Evolutionary conservation across 2,329 filamentous ascomycete genomes (phyloP).

Genomic region (Ciborinia camelliae): DNA sequence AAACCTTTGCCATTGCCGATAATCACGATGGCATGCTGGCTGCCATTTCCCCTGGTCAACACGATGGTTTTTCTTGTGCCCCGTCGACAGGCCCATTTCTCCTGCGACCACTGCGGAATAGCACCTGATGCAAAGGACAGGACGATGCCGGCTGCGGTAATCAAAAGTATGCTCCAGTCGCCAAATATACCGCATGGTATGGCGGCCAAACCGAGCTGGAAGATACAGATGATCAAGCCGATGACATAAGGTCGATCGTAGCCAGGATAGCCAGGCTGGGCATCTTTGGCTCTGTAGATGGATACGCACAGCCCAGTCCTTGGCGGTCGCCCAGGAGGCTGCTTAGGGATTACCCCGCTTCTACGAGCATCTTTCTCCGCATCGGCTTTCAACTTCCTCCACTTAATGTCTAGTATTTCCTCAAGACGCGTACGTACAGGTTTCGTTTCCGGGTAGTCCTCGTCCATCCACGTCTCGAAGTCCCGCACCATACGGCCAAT

Average conservation of each 20-base stretch:
- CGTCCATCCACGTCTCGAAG: conserved; percentile 21
- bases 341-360: no score
- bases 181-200: conserved; percentile 21
- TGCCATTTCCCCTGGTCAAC: conserved; percentile 1
- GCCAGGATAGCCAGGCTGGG: background rate
- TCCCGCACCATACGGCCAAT: conserved; percentile 45
- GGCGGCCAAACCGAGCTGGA: conserved; percentile 25
- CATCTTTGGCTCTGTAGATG: background rate
- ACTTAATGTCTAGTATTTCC: no score
- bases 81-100: conserved; percentile 42
- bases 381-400: no score
- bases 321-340: no score
- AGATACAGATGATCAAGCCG: conserved; percentile 18
- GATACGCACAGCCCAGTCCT: background rate
- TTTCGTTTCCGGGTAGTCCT: no score
- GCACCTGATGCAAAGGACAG: conserved; percentile 39
- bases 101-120: conserved; percentile 43
- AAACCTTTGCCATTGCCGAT: conserved; percentile 38
- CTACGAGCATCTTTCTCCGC: no score
- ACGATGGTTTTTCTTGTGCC: background rate
- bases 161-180: conserved; percentile 39
- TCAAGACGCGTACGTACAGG: no score
- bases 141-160: conserved; percentile 41
- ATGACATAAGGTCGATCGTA: conserved; percentile 32
- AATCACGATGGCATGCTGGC: conserved; percentile 41